These are phyloP conservation scores for Cladosporium austrohemisphaericum DNA, from an alignment of 2,329 filamentous ascomycete genomes.

Conservation along the genomic window DNA sequence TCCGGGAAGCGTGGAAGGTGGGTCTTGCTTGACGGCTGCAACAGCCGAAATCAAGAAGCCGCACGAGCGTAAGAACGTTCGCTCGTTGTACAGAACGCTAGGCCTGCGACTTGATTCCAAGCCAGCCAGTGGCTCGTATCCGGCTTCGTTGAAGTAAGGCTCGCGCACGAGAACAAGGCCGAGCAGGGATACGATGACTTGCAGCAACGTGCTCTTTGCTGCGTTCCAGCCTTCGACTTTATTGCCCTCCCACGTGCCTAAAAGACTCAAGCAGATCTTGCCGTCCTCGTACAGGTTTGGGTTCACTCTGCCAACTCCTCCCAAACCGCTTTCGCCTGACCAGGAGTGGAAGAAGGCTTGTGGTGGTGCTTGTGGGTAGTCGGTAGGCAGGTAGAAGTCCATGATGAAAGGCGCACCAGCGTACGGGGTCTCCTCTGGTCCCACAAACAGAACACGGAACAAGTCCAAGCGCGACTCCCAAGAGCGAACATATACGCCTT, in stretches of 20 bases:
- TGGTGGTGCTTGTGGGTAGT: slow-evolving; percentile 53
- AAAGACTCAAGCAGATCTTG: slow-evolving; percentile 57
- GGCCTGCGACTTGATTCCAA: slow-evolving; percentile 26
- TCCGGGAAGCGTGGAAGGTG: slow-evolving; percentile 17
- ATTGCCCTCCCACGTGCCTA: slow-evolving; percentile 58
- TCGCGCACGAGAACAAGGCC: slow-evolving; percentile 48
- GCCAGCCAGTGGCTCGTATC: slow-evolving; percentile 50
- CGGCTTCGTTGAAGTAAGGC: slow-evolving; percentile 63
- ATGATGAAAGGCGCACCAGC: slow-evolving; percentile 59
- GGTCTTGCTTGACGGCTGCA: slow-evolving; percentile 36
- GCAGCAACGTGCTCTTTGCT: slow-evolving; percentile 52
- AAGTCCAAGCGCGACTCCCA: slow-evolving; percentile 59
- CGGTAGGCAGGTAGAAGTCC: slow-evolving; percentile 50
- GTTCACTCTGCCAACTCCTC: slow-evolving; percentile 43
- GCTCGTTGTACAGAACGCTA: slow-evolving; percentile 31
- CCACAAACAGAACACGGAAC: slow-evolving; percentile 56
- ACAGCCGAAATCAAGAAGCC: slow-evolving; percentile 31
- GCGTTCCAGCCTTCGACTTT: slow-evolving; percentile 54
- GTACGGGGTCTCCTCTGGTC: slow-evolving; percentile 58
- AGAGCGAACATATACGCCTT: slow-evolving; percentile 55
- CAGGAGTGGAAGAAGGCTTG: slow-evolving; percentile 58
- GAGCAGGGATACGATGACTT: slow-evolving; percentile 36
- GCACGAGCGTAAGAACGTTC: slow-evolving; percentile 24
- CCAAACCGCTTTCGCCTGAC: slow-evolving; percentile 34
- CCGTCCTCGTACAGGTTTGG: slow-evolving; percentile 62